Evolutionary conservation across 2,329 filamentous ascomycete species (phyloP).

Genomic region (Alternaria panax): DNA sequence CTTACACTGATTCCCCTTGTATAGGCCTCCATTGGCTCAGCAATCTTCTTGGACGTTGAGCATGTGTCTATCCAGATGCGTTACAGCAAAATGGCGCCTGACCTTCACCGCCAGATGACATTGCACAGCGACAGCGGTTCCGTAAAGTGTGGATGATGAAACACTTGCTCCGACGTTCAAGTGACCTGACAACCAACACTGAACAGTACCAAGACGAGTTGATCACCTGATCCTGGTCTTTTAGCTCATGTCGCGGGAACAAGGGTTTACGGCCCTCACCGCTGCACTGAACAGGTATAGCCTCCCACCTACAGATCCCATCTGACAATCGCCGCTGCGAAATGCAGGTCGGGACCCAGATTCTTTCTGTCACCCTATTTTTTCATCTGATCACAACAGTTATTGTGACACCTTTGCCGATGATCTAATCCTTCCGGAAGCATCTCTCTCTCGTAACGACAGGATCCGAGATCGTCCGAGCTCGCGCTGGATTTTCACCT

Average conservation of each 20-base stretch:
- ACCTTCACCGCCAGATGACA: neutral
- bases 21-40: neutral
- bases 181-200: neutral
- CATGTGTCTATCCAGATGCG: neutral
- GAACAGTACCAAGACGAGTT: neutral
- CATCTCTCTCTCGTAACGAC: too few relatives aligned
- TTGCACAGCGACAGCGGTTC: neutral
- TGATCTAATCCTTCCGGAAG: neutral
- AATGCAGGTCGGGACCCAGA: neutral
- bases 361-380: rapidly evolving
- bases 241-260: neutral
- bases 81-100: neutral
- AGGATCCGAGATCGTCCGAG: too few relatives aligned
- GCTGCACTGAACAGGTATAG: neutral
- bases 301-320: too few relatives aligned
- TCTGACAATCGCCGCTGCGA: neutral
- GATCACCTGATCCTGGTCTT: neutral
- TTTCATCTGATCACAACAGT: neutral
- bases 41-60: neutral
- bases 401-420: neutral
- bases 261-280: neutral
- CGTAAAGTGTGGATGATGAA: neutral
- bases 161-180: neutral
- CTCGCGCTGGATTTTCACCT: too few relatives aligned
- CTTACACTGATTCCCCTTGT: too few relatives aligned